Evolutionary conservation across 345 rosid genomes (phyloP).

Genomic region (Camelina hispida): DNA sequence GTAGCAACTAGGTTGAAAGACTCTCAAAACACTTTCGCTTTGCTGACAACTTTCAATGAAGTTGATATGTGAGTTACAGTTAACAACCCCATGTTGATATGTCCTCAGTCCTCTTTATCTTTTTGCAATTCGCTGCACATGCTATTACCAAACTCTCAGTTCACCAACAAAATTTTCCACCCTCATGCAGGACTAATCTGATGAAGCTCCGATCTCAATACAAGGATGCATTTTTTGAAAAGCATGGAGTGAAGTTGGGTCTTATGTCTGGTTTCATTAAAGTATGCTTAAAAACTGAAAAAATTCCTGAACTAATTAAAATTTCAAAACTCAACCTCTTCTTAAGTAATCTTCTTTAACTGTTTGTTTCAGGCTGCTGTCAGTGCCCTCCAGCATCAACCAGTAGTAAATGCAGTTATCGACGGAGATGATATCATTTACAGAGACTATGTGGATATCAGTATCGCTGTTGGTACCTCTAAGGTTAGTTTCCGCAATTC

Average conservation of each 20-base stretch:
- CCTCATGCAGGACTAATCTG: conserved; percentile 80
- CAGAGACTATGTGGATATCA: conserved; percentile 92
- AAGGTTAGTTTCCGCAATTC: conserved; percentile 48
- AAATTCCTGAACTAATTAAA: neutral
- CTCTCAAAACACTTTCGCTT: conserved; percentile 93
- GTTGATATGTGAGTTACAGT: conserved; percentile 79
- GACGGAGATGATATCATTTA: conserved; percentile 98
- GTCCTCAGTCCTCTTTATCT: conserved; percentile 6
- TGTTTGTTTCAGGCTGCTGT: conserved; percentile 80
- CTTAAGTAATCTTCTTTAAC: conserved; percentile 20
- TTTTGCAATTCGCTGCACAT: conserved; percentile 7
- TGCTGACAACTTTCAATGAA: conserved; percentile 98
- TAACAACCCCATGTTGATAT: neutral
- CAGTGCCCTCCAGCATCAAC: conserved; percentile 94
- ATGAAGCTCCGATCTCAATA: conserved; percentile 97
- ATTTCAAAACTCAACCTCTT: neutral
- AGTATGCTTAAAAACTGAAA: conserved; percentile 45
- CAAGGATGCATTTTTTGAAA: conserved; percentile 93
- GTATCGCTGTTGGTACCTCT: conserved; percentile 81
- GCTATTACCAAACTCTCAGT: neutral
- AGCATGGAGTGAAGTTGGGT: conserved; percentile 97
- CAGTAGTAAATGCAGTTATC: conserved; percentile 95
- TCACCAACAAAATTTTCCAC: neutral
- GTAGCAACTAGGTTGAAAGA: conserved; percentile 96
- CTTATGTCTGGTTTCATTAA: conserved; percentile 98